Evolutionary conservation across 2,329 filamentous ascomycete genomes (phyloP), one percentile per base, ranked within the genome.

Genomic region (Exophiala sp.): DNA sequence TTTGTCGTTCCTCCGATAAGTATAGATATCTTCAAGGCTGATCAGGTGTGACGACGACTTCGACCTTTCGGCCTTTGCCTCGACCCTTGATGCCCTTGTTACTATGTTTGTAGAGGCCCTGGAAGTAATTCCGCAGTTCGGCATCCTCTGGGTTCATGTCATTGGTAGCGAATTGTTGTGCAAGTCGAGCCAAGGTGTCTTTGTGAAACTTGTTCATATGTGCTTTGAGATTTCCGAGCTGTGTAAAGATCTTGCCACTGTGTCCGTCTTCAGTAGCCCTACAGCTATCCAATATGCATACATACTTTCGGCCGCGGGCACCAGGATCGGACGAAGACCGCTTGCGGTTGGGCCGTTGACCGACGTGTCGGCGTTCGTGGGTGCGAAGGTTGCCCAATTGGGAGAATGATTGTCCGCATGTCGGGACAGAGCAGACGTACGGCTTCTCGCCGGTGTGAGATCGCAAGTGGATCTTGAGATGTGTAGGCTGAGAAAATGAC

Each of bases 1-100:
- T 18, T 18, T 18, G 20, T 44, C 41, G 11, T 14, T 39, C 32
- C 4, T 8, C 33, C 33, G 11, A 21, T 35, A 11, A n/a, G 18
- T 29, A 12, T 46, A 24, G 12, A 33, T n/a, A 21, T 9, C 8
- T 39, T 52, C 44, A 51, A 48, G 50, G 43, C 14, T 54, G 32
- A 36, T 54, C 56, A 9, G 41, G 49, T 12, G 24, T 52, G 18
- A 50, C 43, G 44, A 64, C 47, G 7, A 64, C 57, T 41, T 62
- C 59, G 20, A 91, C 86, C 54, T 84, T 84, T 52, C 89, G 80
- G 63, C 91, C 88, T 68, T 92, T 94, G 40, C 94, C 94, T 42
- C 94, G 85, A 9, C 94, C 94, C 72, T 96, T 97, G 77, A 97
- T 96, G 1, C 94, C 94, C 71, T 96, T 96, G 80, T 97, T 97